phyloP scores from a whole-genome alignment of 75 land plant species.

The Cunninghamia lanceolata region DNA sequence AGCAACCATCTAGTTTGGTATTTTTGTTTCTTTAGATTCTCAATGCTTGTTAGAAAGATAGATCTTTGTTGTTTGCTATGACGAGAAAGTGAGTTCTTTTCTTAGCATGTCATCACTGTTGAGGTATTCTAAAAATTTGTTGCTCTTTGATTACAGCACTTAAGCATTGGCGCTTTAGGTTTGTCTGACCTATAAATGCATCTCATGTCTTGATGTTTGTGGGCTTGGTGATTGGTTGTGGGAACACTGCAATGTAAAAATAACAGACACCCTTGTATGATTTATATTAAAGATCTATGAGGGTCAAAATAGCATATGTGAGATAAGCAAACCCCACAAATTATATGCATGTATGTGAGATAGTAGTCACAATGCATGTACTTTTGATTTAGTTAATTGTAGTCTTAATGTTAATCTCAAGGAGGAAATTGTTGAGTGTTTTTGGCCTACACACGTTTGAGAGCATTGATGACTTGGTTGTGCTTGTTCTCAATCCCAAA shows the following conservation, averaged over 20 bases:
- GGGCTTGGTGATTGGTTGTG: background rate
- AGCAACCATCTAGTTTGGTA: constrained; percentile 58
- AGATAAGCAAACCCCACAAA: background rate
- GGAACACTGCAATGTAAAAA: background rate
- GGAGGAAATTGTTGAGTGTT: background rate
- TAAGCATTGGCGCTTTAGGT: background rate
- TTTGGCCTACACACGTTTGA: background rate
- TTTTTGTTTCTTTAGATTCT: background rate
- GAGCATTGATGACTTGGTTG: background rate
- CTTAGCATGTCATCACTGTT: background rate
- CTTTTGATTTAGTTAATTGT: too few relatives aligned
- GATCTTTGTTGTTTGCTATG: background rate
- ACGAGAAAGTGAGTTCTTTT: background rate
- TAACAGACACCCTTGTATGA: background rate
- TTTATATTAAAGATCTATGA: background rate
- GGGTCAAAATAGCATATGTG: background rate
- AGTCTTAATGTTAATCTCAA: too few relatives aligned
- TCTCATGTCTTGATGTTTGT: background rate
- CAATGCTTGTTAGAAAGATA: background rate
- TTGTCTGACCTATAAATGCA: background rate
- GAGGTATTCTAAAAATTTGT: background rate
- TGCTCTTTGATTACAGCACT: background rate
- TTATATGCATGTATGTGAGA: background rate
- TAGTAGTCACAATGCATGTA: background rate
- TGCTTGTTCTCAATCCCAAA: background rate